Evolutionary conservation across 257 asterid species (phyloP).

Genomic region (Paraleonurus japonicus): DNA sequence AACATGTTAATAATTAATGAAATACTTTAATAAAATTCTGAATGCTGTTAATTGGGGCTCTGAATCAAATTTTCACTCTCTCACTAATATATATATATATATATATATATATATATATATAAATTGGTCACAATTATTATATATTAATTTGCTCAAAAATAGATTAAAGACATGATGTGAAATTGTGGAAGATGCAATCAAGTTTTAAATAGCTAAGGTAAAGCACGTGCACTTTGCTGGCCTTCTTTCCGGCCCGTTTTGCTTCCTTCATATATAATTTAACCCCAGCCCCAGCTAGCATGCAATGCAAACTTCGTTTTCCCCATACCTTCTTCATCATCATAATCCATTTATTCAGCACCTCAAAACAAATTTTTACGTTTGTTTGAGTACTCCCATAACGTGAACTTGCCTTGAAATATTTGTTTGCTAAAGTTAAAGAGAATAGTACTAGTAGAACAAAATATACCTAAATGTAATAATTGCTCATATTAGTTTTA

Average conservation of each 20-base stretch:
- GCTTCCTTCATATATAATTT: constrained; percentile 23
- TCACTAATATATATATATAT: no score
- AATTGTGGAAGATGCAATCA: not conserved
- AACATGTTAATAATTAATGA: no score
- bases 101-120: no score
- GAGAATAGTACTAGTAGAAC: not conserved
- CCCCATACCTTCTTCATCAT: constrained; percentile 21
- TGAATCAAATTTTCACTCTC: no score
- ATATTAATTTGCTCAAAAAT: no score
- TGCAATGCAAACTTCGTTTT: not conserved
- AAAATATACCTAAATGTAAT: not conserved
- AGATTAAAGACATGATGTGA: not conserved
- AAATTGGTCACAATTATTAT: no score
- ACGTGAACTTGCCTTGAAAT: not conserved
- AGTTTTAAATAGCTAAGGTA: not conserved
- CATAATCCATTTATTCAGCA: not conserved
- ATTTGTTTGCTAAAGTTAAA: not conserved
- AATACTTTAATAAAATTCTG: no score
- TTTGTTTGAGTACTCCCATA: not conserved
- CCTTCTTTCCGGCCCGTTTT: not conserved
- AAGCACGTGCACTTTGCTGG: constrained; percentile 19
- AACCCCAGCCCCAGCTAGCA: not conserved
- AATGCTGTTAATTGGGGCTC: no score
- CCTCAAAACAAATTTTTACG: constrained; percentile 1
- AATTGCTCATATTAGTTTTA: no score